Evolutionary conservation across 2,329 filamentous ascomycete genomes (phyloP).

Genomic region (Colletotrichum sp.): DNA sequence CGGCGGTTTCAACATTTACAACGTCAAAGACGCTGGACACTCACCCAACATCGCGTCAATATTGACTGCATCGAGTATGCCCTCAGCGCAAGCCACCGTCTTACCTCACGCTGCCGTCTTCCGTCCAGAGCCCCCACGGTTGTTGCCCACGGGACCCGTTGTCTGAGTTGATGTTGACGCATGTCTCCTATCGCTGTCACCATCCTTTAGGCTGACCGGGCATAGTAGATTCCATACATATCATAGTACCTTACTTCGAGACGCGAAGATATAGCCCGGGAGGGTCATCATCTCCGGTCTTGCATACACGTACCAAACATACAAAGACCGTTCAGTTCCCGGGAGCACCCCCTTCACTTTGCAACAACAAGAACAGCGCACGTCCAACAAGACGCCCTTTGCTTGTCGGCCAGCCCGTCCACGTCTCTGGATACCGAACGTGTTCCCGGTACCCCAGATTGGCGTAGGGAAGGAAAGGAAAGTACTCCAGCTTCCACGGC

Average conservation of each 20-base stretch:
- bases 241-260: neutral
- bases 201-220: neutral
- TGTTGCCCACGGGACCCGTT: neutral
- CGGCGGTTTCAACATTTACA: neutral
- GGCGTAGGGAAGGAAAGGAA: neutral
- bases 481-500: neutral
- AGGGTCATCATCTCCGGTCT: neutral
- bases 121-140: neutral
- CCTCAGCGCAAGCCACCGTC: neutral
- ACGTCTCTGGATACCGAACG: neutral
- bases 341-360: neutral
- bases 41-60: neutral
- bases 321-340: neutral
- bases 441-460: neutral
- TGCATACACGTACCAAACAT: neutral
- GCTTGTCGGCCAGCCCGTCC: neutral
- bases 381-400: neutral
- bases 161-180: neutral
- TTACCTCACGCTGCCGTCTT: neutral
- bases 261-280: neutral
- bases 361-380: neutral
- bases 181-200: neutral
- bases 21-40: neutral
- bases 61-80: neutral
- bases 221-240: neutral